Conservation (phyloP, 108 stramenopile species). For the Cyclotella baltica region DNA sequence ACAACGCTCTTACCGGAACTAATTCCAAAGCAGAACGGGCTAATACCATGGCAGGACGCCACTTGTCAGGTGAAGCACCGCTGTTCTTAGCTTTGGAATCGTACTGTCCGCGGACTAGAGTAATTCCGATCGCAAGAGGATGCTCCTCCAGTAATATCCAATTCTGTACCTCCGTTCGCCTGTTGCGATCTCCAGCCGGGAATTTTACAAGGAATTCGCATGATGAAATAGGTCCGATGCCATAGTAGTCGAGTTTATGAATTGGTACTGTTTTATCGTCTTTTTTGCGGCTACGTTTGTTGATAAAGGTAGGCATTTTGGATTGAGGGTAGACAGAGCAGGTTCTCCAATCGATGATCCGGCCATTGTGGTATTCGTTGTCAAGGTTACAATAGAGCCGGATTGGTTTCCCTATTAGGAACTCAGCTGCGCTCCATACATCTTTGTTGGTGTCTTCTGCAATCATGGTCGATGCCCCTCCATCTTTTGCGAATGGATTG, state of each 20-base stretch:
- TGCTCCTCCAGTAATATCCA: constrained; percentile 89
- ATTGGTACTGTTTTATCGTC: constrained; percentile 22
- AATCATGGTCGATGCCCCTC: background rate
- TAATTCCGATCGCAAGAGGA: constrained; percentile 61
- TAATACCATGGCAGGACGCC: constrained; percentile 69
- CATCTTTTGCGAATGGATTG: background rate
- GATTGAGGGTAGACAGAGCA: constrained; percentile 23
- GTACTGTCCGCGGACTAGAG: constrained; percentile 55
- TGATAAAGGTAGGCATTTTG: too few relatives aligned
- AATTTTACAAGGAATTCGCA: constrained; percentile 80
- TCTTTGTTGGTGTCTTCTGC: background rate
- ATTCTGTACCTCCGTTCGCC: constrained; percentile 61
- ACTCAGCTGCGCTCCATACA: constrained; percentile 30
- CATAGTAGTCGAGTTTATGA: constrained; percentile 46
- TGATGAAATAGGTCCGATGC: constrained; percentile 38
- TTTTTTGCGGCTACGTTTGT: too few relatives aligned
- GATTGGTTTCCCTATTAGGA: constrained; percentile 72
- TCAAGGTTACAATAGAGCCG: constrained; percentile 71
- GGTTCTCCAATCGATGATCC: constrained; percentile 68
- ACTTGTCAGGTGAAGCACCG: constrained; percentile 32
- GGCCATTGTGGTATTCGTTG: constrained; percentile 75
- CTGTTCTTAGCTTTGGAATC: too few relatives aligned
- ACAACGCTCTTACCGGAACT: constrained; percentile 47
- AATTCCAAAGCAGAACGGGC: constrained; percentile 72
- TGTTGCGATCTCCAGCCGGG: constrained; percentile 59